Evolutionary conservation across 192 early-diverging fungal species (phyloP), one percentile per base, ranked within the genome.

Genomic region (Podila horticola): DNA sequence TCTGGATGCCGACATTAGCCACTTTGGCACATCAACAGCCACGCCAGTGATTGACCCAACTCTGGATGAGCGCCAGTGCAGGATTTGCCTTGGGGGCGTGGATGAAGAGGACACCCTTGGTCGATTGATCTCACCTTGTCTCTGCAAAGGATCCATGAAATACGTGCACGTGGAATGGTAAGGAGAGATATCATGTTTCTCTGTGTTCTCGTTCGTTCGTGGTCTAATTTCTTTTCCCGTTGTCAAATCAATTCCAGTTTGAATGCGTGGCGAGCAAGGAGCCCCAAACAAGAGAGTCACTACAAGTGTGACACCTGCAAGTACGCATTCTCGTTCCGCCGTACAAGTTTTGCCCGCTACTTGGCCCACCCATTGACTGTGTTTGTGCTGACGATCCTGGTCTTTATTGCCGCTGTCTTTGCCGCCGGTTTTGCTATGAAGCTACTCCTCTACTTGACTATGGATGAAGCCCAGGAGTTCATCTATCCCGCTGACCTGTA

Each of bases 251-350:
- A 10, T 2, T 8, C 22, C 58, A 81, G 77, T 65, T 58, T 90
- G 72, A 90, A 90, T 72, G 79, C 83, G 19, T 90, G 89, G 89
- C 61, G 89, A 69, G 57, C 64, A 49, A 75, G 67, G 57, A 86
- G 85, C 41, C 76, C 75, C 17, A 90, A 90, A 61, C 79, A 71
- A 15, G 75, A 86, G 57, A 89, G 88, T 57, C 90, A 84, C 63
- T 90, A 84, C 75, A 82, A 90, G 66, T 90, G 89, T 61, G 89
- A 90, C 60, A 87, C 88, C 22, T 90, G 89, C 72, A 84, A 86
- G 65, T 90, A 90, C 45, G 62, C 81, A 22, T 90, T 89, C 51
- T 71, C 75, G 5, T 90, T 90, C 71, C 74, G 82, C 34, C 77
- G 89, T 28, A 90, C 88, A 10, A 84, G 74, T 57, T 84, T 84